Conservation (phyloP, 23 red algal genomes). For the Chondrus crispus region DNA sequence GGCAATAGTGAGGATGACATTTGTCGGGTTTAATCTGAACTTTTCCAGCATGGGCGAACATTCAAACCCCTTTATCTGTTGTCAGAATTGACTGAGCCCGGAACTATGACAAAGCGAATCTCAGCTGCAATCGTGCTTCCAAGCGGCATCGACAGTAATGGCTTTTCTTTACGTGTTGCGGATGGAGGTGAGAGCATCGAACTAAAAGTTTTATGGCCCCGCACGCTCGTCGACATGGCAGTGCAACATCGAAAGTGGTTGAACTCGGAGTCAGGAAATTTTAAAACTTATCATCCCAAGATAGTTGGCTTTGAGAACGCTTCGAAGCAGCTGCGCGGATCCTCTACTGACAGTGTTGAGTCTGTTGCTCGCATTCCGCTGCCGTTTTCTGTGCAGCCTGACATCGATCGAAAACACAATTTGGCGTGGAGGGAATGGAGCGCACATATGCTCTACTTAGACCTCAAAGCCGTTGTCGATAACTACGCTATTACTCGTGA, state of each 20-base stretch:
- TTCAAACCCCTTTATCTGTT: neutral
- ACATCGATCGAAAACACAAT: neutral
- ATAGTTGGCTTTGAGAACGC: conserved; percentile 1
- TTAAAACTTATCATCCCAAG: neutral
- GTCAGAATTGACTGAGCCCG: neutral
- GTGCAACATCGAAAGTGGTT: neutral
- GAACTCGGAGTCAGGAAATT: neutral
- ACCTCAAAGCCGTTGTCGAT: neutral
- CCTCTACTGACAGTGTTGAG: neutral
- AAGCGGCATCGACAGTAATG: neutral
- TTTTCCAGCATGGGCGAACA: no score
- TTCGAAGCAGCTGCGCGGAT: neutral
- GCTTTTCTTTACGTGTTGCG: neutral
- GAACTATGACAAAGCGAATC: neutral
- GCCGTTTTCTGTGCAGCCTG: neutral
- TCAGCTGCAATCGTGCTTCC: neutral
- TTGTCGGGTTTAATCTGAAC: no score
- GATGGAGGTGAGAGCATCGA: neutral
- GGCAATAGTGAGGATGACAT: no score
- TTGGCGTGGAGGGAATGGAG: neutral
- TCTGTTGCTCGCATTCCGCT: neutral
- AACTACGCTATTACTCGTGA: neutral
- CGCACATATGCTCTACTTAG: neutral
- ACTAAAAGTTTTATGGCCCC: neutral
- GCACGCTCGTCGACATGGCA: neutral